A percentile compares a stretch with the other conserved stretches of the same genome.
phyloP scores from a whole-genome alignment of 352 stramenopile genomes.

The Aphanomyces astaci region DNA sequence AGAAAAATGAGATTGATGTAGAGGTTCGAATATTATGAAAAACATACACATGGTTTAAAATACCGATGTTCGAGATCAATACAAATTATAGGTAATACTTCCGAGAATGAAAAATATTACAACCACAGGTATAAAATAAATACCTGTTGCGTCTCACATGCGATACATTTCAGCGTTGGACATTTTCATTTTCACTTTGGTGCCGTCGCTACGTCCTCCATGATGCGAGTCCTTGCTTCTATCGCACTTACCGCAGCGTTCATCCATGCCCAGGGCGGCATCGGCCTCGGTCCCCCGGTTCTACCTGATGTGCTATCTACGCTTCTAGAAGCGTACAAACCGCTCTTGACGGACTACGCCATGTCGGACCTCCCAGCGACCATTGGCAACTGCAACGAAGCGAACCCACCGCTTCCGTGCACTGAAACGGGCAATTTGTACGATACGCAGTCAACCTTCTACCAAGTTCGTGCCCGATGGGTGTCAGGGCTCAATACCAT shows the following conservation, averaged over 20 bases:
- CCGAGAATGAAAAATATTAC: background rate
- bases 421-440: constrained; percentile 14
- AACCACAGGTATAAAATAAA: no score
- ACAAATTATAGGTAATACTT: background rate
- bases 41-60: background rate
- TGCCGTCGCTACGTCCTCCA: background rate
- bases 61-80: background rate
- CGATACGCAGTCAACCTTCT: constrained; percentile 3
- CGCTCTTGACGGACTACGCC: constrained; percentile 4
- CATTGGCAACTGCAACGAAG: constrained; percentile 9
- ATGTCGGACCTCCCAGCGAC: background rate
- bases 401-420: constrained; percentile 9
- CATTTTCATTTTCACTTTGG: background rate
- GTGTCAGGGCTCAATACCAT: constrained; percentile 13
- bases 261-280: background rate
- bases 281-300: background rate
- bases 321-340: constrained; percentile 10
- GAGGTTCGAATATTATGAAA: background rate
- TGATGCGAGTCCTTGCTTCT: background rate
- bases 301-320: constrained; percentile 10
- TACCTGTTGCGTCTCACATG: no score
- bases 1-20: background rate
- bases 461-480: constrained; percentile 11
- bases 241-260: background rate
- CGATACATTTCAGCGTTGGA: background rate